Percentiles rank a stretch among this genome's conserved stretches.
Evolutionary conservation across 1,139 yeast genomes (phyloP).

Genomic region (Kodamaea alishanica): DNA sequence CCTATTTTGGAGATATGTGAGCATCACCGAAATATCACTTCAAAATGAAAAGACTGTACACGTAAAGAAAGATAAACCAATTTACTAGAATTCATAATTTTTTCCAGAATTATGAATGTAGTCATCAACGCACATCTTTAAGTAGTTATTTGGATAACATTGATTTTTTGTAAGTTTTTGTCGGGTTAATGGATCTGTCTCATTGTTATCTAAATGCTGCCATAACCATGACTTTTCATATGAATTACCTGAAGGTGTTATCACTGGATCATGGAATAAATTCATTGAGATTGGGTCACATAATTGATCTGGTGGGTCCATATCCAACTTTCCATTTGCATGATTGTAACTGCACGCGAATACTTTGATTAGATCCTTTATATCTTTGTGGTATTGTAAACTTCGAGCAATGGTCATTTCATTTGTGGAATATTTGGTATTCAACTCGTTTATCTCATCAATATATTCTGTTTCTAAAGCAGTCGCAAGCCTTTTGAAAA

Average conservation of each 20-base stretch:
- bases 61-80: not conserved
- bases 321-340: constrained; percentile 3
- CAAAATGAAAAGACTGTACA: not conserved
- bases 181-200: constrained; percentile 36
- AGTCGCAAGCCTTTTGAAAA: constrained; percentile 23
- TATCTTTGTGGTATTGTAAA: constrained; percentile 19
- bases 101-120: constrained; percentile 1
- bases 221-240: constrained; percentile 42
- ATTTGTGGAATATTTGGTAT: constrained; percentile 12
- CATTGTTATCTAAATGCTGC: constrained; percentile 32
- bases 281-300: constrained; percentile 48
- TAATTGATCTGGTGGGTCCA: constrained; percentile 40
- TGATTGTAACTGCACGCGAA: constrained; percentile 22
- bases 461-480: constrained; percentile 20
- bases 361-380: constrained; percentile 20
- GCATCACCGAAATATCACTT: not conserved
- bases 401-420: constrained; percentile 10
- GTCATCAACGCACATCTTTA: constrained; percentile 15
- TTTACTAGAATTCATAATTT: not conserved
- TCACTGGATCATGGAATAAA: constrained; percentile 43
- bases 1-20: too few species aligned
- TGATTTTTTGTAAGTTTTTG: constrained; percentile 17
- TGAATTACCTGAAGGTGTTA: constrained; percentile 47
- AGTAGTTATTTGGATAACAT: constrained; percentile 18
- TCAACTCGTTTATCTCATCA: constrained; percentile 12